A percentile compares a stretch with the other conserved stretches of the same genome.
These are phyloP conservation scores for Citrus medica DNA, from an alignment of 345 rosid genomes.

Conservation along the genomic window DNA sequence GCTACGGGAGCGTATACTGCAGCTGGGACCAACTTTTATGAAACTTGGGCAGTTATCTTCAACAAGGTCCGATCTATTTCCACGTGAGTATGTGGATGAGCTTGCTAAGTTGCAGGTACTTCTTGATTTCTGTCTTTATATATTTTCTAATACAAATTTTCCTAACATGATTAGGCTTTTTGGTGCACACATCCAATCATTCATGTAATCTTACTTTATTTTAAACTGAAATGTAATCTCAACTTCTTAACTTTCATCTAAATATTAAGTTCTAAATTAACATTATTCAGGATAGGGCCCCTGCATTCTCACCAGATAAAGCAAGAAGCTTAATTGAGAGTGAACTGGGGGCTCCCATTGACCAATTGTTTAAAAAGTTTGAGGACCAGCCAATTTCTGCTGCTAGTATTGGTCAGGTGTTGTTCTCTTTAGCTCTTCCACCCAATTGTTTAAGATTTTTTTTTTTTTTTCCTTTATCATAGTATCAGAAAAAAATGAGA, in stretches of 20 bases:
- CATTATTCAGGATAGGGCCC: slow-evolving; percentile 76
- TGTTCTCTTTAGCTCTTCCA: slow-evolving; percentile 17
- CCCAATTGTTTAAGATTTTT: not conserved
- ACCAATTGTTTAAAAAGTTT: slow-evolving; percentile 63
- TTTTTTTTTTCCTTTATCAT: not conserved
- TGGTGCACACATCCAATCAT: not conserved
- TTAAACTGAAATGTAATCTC: not conserved
- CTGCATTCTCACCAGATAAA: slow-evolving; percentile 85
- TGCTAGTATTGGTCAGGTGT: slow-evolving; percentile 99
- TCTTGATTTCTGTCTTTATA: slow-evolving; percentile 1
- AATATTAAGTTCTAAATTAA: not conserved
- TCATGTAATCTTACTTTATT: not conserved
- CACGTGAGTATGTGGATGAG: slow-evolving; percentile 87
- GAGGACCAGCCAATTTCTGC: slow-evolving; percentile 97
- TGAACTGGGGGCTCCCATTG: slow-evolving; percentile 78
- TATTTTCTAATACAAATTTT: not conserved
- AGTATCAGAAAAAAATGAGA: not conserved
- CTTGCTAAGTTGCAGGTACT: slow-evolving; percentile 94
- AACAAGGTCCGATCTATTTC: slow-evolving; percentile 89
- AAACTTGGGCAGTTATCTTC: slow-evolving; percentile 95
- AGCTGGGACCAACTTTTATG: slow-evolving; percentile 97
- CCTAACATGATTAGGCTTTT: not conserved
- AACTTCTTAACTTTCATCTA: slow-evolving; percentile 1
- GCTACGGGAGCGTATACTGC: slow-evolving; percentile 81
- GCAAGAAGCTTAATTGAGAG: slow-evolving; percentile 65